Conservation (phyloP, 2,329 filamentous ascomycete genomes). For the Metarhizium anisopliae region DNA sequence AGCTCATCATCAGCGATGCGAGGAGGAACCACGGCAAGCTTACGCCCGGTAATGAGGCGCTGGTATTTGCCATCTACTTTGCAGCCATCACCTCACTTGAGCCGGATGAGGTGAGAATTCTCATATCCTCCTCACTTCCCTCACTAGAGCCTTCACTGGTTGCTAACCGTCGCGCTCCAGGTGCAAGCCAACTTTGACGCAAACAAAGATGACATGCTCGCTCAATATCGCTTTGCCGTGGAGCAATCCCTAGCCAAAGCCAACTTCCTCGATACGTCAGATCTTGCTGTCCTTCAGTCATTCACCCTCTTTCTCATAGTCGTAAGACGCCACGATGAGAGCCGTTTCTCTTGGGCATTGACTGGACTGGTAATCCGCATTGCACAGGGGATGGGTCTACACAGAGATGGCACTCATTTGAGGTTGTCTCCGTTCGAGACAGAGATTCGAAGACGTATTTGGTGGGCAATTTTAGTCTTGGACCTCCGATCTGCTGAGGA, state of each 20-base stretch:
- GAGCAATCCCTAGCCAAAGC: conserved; percentile 50
- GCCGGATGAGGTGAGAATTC: conserved; percentile 41
- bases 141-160: not conserved
- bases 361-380: conserved; percentile 50
- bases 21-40: conserved; percentile 51
- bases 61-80: conserved; percentile 57
- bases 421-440: conserved; percentile 47
- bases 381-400: conserved; percentile 50
- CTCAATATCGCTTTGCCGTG: conserved; percentile 42
- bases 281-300: conserved; percentile 49
- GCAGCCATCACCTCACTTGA: conserved; percentile 50
- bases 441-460: conserved; percentile 51
- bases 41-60: conserved; percentile 45
- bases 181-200: conserved; percentile 31
- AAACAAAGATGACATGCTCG: conserved; percentile 33
- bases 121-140: not conserved
- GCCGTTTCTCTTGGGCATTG: conserved; percentile 51
- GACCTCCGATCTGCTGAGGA: conserved; percentile 48
- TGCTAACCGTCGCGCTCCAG: conserved; percentile 8
- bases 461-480: conserved; percentile 50
- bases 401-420: conserved; percentile 44
- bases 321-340: conserved; percentile 36
- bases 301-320: conserved; percentile 46
- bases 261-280: conserved; percentile 47
- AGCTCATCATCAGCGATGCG: conserved; percentile 51